Conservation (phyloP, 2,329 filamentous ascomycete species). For the Sphaerulina vaccinii region DNA sequence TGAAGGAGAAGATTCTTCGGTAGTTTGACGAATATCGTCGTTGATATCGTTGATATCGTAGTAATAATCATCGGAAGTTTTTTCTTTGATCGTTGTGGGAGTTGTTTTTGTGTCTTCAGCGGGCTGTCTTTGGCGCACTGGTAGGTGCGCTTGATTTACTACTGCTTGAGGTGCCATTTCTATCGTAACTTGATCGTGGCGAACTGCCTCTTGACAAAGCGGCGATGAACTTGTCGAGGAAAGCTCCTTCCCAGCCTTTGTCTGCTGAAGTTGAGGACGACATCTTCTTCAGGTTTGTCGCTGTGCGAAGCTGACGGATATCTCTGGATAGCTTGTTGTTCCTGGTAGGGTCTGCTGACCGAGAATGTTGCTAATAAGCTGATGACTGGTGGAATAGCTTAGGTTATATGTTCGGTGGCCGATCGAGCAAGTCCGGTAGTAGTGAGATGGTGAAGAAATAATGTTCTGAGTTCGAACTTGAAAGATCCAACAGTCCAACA, state of each 20-base stretch:
- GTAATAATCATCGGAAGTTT: constrained; percentile 6
- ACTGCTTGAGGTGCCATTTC: constrained; percentile 7
- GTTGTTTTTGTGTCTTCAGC: constrained; percentile 6
- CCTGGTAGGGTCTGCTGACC: not conserved
- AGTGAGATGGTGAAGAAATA: not conserved
- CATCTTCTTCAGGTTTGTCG: constrained; percentile 6
- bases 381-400: not conserved
- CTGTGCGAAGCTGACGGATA: not conserved
- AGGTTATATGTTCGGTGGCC: not conserved
- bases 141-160: constrained; percentile 9
- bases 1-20: not conserved
- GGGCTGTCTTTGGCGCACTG: constrained; percentile 5
- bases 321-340: constrained; percentile 3
- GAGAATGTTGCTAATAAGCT: not conserved
- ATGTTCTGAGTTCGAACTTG: not conserved
- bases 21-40: not conserved
- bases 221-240: constrained; percentile 21
- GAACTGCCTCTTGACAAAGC: constrained; percentile 9
- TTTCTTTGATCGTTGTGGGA: not conserved
- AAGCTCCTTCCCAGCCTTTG: constrained; percentile 17
- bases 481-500: no score
- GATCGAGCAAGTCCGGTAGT: not conserved
- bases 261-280: constrained; percentile 6
- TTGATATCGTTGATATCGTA: constrained; percentile 1
- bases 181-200: constrained; percentile 10